Percentiles rank a stretch among this genome's conserved stretches.
phyloP scores from a whole-genome alignment of 2,329 filamentous ascomycete genomes.

The Pyrenochaeta sp. region DNA sequence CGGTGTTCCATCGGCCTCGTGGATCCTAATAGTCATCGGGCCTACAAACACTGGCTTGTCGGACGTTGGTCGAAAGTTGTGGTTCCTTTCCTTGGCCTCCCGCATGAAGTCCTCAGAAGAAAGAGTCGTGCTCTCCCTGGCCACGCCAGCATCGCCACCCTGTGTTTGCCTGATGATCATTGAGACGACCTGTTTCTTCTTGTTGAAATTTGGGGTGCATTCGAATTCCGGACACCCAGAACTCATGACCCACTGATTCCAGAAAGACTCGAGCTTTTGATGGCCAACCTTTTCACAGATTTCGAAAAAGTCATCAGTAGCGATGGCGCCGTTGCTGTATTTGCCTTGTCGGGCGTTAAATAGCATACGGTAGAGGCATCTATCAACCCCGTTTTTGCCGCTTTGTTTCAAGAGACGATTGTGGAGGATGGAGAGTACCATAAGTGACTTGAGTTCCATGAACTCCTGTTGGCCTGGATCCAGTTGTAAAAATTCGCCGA shows the following conservation, averaged over 20 bases:
- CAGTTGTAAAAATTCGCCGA: slow-evolving; percentile 79
- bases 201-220: slow-evolving; percentile 91
- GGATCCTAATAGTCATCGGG: slow-evolving; percentile 96
- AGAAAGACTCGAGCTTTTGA: slow-evolving; percentile 87
- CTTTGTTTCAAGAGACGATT: slow-evolving; percentile 88
- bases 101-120: slow-evolving; percentile 80
- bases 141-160: slow-evolving; percentile 33
- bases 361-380: slow-evolving; percentile 86
- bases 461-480: slow-evolving; percentile 90
- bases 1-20: slow-evolving; percentile 96
- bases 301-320: slow-evolving; percentile 78
- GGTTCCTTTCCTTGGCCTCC: slow-evolving; percentile 80
- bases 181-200: slow-evolving; percentile 94
- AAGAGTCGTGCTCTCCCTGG: slow-evolving; percentile 54
- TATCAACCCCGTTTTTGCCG: slow-evolving; percentile 80
- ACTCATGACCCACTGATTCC: slow-evolving; percentile 89
- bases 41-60: slow-evolving; percentile 87
- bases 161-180: slow-evolving; percentile 79
- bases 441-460: slow-evolving; percentile 85
- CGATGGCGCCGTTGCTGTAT: slow-evolving; percentile 72
- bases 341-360: slow-evolving; percentile 85
- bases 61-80: slow-evolving; percentile 72
- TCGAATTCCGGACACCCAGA: slow-evolving; percentile 89
- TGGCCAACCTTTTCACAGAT: slow-evolving; percentile 89
- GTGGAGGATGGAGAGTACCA: slow-evolving; percentile 93